Conservation (phyloP, 179 eudicot genomes). For the Beta corolliflora region DNA sequence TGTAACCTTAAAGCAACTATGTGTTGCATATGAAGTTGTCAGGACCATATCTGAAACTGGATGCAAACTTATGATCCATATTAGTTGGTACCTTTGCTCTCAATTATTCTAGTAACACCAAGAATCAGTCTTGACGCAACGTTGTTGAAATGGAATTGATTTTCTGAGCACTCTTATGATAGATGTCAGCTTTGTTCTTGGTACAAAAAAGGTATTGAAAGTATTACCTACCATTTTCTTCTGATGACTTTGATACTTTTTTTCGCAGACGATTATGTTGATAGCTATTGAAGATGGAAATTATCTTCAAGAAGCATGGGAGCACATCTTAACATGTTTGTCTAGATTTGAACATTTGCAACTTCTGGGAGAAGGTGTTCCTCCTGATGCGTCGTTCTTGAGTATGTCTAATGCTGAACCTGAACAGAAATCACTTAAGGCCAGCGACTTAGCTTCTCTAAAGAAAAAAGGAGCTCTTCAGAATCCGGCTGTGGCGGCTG, state of each 20-base stretch:
- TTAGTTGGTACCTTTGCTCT: not conserved
- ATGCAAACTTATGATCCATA: not conserved
- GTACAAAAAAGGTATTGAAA: not conserved
- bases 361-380: slow-evolving; percentile 95
- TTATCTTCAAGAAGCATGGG: slow-evolving; percentile 96
- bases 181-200: not conserved
- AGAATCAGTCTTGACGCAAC: not conserved
- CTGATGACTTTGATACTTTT: slow-evolving; percentile 13
- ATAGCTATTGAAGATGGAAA: slow-evolving; percentile 98
- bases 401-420: slow-evolving; percentile 58
- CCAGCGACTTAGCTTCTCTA: slow-evolving; percentile 54
- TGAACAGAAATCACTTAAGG: slow-evolving; percentile 66
- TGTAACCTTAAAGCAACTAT: not conserved
- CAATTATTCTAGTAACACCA: not conserved
- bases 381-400: slow-evolving; percentile 93
- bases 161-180: not conserved
- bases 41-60: not conserved
- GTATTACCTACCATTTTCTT: not conserved
- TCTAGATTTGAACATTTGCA: slow-evolving; percentile 99
- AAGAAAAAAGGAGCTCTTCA: slow-evolving; percentile 90
- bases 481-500: slow-evolving; percentile 94
- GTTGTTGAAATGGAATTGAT: no score
- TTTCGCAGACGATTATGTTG: slow-evolving; percentile 80
- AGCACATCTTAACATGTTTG: slow-evolving; percentile 91
- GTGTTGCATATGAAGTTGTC: not conserved